A percentile compares a stretch with the other conserved stretches of the same genome.
Evolutionary conservation across 495 filamentous ascomycete species (phyloP).

Genomic region (Penicillium manginii): DNA sequence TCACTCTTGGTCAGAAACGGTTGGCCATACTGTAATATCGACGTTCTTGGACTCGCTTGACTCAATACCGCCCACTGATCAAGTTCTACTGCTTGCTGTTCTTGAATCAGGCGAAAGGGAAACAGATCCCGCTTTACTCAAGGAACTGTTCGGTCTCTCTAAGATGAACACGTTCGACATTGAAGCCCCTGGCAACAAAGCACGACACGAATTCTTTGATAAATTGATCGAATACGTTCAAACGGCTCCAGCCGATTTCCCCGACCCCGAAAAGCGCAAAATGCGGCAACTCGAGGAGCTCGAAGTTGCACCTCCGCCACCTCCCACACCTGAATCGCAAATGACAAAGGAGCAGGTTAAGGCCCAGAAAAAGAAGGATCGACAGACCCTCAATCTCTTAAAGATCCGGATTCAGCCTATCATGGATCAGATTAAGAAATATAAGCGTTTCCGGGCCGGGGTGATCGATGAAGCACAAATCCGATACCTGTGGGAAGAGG

Average conservation of each 20-base stretch:
- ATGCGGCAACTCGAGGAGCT: slow-evolving; percentile 79
- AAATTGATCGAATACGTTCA: slow-evolving; percentile 72
- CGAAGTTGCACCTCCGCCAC: slow-evolving; percentile 72
- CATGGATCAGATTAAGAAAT: slow-evolving; percentile 92
- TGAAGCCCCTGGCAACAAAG: slow-evolving; percentile 61
- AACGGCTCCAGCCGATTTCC: slow-evolving; percentile 81
- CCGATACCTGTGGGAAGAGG: slow-evolving; percentile 79
- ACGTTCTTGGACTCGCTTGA: slow-evolving; percentile 80
- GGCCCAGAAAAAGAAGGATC: slow-evolving; percentile 78
- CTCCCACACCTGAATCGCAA: slow-evolving; percentile 56
- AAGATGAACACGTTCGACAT: slow-evolving; percentile 74
- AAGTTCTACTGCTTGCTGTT: slow-evolving; percentile 82
- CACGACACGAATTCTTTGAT: slow-evolving; percentile 76
- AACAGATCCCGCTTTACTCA: slow-evolving; percentile 63
- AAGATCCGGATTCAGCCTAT: slow-evolving; percentile 88
- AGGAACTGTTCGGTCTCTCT: slow-evolving; percentile 83
- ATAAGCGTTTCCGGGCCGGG: slow-evolving; percentile 80
- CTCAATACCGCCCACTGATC: slow-evolving; percentile 82
- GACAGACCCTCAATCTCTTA: slow-evolving; percentile 76
- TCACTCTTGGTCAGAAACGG: slow-evolving; percentile 79
- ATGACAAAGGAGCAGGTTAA: slow-evolving; percentile 76
- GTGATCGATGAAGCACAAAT: slow-evolving; percentile 74
- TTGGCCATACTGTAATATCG: slow-evolving; percentile 67
- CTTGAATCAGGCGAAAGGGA: slow-evolving; percentile 65
- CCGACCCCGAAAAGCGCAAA: slow-evolving; percentile 81